phyloP scores from a whole-genome alignment of 768 basidiomycete genomes.

The Boletus fagicola region DNA sequence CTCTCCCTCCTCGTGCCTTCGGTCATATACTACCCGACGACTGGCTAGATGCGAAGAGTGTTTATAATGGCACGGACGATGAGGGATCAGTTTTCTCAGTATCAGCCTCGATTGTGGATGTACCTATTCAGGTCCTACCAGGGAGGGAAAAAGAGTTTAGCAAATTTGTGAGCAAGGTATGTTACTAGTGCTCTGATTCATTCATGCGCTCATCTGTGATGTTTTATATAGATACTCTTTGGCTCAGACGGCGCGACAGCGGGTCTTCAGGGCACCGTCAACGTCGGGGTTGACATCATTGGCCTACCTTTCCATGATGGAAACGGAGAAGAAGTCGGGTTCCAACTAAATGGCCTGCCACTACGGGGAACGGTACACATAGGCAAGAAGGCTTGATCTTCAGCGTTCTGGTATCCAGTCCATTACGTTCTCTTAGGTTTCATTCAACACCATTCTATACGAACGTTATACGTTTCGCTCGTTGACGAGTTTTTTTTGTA shows the following conservation, averaged over 20 bases:
- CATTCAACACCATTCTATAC: background rate
- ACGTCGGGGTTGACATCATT: slow-evolving; percentile 55
- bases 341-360: slow-evolving; percentile 63
- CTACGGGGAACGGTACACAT: slow-evolving; percentile 65
- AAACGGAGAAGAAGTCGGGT: slow-evolving; percentile 38
- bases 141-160: slow-evolving; percentile 76
- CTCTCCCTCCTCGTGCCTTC: slow-evolving; percentile 71
- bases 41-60: slow-evolving; percentile 56
- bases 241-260: slow-evolving; percentile 62
- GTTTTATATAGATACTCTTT: slow-evolving; percentile 58
- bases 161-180: slow-evolving; percentile 73
- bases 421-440: background rate
- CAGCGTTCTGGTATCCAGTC: background rate
- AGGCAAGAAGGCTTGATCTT: slow-evolving; percentile 47
- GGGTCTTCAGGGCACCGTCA: slow-evolving; percentile 62
- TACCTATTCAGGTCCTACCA: slow-evolving; percentile 74
- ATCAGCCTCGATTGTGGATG: slow-evolving; percentile 64
- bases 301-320: slow-evolving; percentile 56
- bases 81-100: slow-evolving; percentile 58
- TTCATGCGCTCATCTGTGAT: slow-evolving; percentile 1
- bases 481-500: slow-evolving; percentile 1
- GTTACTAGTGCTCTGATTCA: slow-evolving; percentile 1
- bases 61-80: slow-evolving; percentile 41
- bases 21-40: slow-evolving; percentile 69
- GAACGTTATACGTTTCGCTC: slow-evolving; percentile 1